Evolutionary conservation across 306 rosid genomes (phyloP).

Genomic region (Medicago ruthenica): DNA sequence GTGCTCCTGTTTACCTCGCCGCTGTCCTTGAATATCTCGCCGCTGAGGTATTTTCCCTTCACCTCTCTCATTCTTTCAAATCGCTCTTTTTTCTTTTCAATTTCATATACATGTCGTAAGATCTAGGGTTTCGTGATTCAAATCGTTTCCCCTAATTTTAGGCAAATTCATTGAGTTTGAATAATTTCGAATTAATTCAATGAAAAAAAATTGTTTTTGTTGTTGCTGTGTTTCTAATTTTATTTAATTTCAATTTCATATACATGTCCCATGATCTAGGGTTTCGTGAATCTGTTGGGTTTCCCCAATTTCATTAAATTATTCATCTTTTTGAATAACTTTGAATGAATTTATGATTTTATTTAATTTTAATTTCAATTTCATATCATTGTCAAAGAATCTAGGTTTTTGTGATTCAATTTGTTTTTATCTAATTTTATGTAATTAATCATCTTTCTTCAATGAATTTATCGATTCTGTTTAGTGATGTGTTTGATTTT

Average conservation of each 20-base stretch:
- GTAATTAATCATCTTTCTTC: too few relatives aligned
- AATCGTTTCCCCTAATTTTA: not conserved
- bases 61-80: not conserved
- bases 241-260: too few relatives aligned
- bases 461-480: too few relatives aligned
- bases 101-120: not conserved
- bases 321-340: too few relatives aligned
- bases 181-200: not conserved
- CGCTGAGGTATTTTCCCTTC: conserved; percentile 63
- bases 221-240: too few relatives aligned
- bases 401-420: too few relatives aligned
- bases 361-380: too few relatives aligned
- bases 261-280: conserved; percentile 36
- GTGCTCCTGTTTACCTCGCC: conserved; percentile 93
- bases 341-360: too few relatives aligned
- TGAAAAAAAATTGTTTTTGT: too few relatives aligned
- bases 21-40: conserved; percentile 94
- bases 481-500: too few relatives aligned
- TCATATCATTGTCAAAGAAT: too few relatives aligned
- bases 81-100: fast-evolving
- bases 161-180: not conserved
- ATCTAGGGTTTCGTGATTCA: conserved; percentile 55
- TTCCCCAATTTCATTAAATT: not conserved
- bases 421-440: too few relatives aligned
- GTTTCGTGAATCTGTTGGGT: conserved; percentile 23